These are phyloP conservation scores for Ichthyophthirius multifiliis DNA, from an alignment of 169 alveolate species.

Conservation along the genomic window DNA sequence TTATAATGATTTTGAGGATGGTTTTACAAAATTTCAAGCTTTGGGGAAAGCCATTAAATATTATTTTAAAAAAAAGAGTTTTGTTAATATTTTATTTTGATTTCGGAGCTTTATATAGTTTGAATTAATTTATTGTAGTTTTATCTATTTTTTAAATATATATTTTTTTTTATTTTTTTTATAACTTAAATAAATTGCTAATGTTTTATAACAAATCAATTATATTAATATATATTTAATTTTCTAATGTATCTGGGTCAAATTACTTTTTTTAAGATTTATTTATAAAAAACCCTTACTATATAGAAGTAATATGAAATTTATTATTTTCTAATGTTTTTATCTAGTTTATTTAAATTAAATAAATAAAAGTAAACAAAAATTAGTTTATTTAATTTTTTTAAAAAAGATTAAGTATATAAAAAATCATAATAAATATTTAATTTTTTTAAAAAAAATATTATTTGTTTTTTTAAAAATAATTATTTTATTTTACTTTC, in stretches of 20 bases:
- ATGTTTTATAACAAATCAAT: slow-evolving; percentile 28
- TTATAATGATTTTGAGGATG: no score
- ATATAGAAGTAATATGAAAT: slow-evolving; percentile 33
- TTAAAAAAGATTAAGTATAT: no score
- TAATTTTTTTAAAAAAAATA: background rate
- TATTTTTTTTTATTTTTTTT: background rate
- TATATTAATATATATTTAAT: slow-evolving; percentile 12
- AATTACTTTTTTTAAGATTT: slow-evolving; percentile 19
- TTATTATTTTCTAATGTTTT: slow-evolving; percentile 35
- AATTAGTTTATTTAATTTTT: no score
- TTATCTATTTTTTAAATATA: background rate
- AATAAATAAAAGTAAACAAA: no score
- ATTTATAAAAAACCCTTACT: slow-evolving; percentile 46
- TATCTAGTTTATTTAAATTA: no score
- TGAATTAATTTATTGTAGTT: background rate
- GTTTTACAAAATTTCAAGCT: no score
- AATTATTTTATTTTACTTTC: no score
- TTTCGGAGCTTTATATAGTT: background rate
- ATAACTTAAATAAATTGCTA: slow-evolving; percentile 25
- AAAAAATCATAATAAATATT: no score
- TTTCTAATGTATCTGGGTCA: slow-evolving; percentile 27
- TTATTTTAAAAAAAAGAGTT: no score
- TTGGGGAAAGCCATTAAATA: no score
- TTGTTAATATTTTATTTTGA: no score
- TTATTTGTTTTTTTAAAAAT: background rate